Percentiles rank a stretch among this genome's conserved stretches.
These are phyloP conservation scores for Rutstroemia sydowiana DNA, from an alignment of 2,329 filamentous ascomycete species.

Conservation along the genomic window DNA sequence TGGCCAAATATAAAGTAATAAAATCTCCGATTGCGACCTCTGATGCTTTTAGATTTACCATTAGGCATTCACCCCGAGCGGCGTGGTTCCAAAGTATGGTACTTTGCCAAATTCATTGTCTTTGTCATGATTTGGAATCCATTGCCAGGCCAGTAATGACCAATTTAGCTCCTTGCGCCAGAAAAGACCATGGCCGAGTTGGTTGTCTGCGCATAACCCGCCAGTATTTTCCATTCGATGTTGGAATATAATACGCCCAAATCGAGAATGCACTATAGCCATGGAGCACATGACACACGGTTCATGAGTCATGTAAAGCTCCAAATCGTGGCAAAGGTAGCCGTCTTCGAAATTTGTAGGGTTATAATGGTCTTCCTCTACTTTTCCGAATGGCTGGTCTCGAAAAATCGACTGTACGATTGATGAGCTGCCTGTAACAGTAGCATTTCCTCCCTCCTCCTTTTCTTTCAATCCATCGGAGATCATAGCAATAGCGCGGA, in stretches of 20 bases:
- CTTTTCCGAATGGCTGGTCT: constrained; percentile 58
- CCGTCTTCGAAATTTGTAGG: constrained; percentile 62
- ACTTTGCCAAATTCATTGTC: not conserved
- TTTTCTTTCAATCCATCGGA: constrained; percentile 45
- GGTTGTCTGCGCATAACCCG: constrained; percentile 71
- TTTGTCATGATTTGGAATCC: not conserved
- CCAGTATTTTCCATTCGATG: constrained; percentile 74
- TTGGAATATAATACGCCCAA: constrained; percentile 77
- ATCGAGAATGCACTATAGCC: constrained; percentile 90
- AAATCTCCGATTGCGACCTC: not conserved
- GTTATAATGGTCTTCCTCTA: constrained; percentile 53
- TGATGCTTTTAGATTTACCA: not conserved
- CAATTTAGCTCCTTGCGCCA: constrained; percentile 77
- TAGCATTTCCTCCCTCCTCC: constrained; percentile 17
- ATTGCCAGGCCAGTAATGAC: constrained; percentile 74
- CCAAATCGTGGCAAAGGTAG: constrained; percentile 88
- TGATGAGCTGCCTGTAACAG: constrained; percentile 29
- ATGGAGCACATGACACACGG: constrained; percentile 96
- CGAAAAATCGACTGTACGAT: constrained; percentile 47
- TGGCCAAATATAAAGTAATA: not conserved
- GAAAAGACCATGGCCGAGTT: constrained; percentile 58
- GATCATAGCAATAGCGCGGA: constrained; percentile 78
- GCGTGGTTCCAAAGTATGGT: not conserved
- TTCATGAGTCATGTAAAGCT: constrained; percentile 92
- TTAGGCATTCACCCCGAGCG: not conserved